phyloP scores from a whole-genome alignment of 164 flowering plant species.

The Stephania yunnanensis region DNA sequence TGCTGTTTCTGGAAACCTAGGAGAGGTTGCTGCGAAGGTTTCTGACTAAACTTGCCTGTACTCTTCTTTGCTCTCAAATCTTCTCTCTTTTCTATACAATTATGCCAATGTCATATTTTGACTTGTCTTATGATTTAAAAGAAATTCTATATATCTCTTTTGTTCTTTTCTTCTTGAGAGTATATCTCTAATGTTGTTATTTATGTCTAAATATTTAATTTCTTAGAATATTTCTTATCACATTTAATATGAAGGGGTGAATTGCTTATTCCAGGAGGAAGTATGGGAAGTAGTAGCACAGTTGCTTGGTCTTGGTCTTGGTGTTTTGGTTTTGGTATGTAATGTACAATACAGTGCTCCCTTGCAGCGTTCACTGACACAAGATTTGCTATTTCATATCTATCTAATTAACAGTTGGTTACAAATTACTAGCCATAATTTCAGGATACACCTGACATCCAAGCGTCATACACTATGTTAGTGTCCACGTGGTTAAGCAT shows the following conservation, averaged over 20 bases:
- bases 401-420: conserved; percentile 2
- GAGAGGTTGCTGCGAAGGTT: conserved; percentile 96
- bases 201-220: neutral
- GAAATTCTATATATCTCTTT: too few species aligned
- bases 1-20: conserved; percentile 78
- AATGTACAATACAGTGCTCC: neutral
- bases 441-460: conserved; percentile 69
- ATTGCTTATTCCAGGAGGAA: conserved; percentile 61
- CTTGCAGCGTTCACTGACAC: too few species aligned
- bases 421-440: conserved; percentile 12
- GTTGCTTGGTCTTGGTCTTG: conserved; percentile 76
- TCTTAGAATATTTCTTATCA: neutral
- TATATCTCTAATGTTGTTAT: neutral
- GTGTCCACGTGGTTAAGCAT: conserved; percentile 57
- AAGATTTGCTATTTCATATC: too few species aligned
- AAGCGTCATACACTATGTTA: conserved; percentile 48
- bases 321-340: conserved; percentile 67
- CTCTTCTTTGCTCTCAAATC: neutral
- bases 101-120: too few species aligned
- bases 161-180: too few species aligned
- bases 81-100: too few species aligned
- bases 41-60: neutral
- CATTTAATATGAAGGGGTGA: neutral
- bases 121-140: too few species aligned
- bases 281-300: conserved; percentile 98